phyloP scores from a whole-genome alignment of 2,329 filamentous ascomycete genomes.

The Xylaria sp. region DNA sequence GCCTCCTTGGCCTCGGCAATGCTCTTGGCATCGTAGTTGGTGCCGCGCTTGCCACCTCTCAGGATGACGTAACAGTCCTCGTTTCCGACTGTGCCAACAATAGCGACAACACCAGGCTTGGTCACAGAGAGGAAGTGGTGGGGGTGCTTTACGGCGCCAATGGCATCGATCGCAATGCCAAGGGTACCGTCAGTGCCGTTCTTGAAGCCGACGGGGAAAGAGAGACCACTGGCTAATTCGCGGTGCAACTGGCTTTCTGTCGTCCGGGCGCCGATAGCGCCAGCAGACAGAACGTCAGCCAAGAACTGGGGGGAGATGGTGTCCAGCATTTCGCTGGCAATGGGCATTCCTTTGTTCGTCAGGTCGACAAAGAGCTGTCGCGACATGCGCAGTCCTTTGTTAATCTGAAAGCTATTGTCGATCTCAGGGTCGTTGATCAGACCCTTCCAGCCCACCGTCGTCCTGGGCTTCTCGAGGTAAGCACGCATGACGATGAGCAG shows the following conservation, averaged over 20 bases:
- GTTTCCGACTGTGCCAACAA: slow-evolving; percentile 90
- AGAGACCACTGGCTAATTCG: slow-evolving; percentile 87
- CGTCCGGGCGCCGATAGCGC: slow-evolving; percentile 91
- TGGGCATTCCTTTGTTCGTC: slow-evolving; percentile 86
- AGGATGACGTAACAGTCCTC: slow-evolving; percentile 97
- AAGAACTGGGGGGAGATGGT: slow-evolving; percentile 97
- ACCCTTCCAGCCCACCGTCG: slow-evolving; percentile 97
- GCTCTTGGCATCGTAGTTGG: slow-evolving; percentile 85
- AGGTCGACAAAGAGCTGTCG: slow-evolving; percentile 91
- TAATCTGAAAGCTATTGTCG: slow-evolving; percentile 97
- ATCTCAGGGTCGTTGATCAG: slow-evolving; percentile 98
- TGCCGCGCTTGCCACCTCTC: slow-evolving; percentile 84
- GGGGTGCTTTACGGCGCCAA: slow-evolving; percentile 83
- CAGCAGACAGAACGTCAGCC: slow-evolving; percentile 84
- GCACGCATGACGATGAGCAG: slow-evolving; percentile 95
- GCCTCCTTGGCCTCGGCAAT: slow-evolving; percentile 78
- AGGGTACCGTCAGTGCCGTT: slow-evolving; percentile 94
- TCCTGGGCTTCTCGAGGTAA: slow-evolving; percentile 97
- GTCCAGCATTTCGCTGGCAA: slow-evolving; percentile 96
- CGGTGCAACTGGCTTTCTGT: slow-evolving; percentile 95
- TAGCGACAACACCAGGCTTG: slow-evolving; percentile 90
- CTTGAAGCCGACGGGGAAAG: slow-evolving; percentile 98
- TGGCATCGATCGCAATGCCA: slow-evolving; percentile 88
- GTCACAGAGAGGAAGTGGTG: slow-evolving; percentile 98
- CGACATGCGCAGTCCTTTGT: slow-evolving; percentile 85